Conservation (phyloP, 164 flowering plant species). For the Tetracentron sinense region DNA sequence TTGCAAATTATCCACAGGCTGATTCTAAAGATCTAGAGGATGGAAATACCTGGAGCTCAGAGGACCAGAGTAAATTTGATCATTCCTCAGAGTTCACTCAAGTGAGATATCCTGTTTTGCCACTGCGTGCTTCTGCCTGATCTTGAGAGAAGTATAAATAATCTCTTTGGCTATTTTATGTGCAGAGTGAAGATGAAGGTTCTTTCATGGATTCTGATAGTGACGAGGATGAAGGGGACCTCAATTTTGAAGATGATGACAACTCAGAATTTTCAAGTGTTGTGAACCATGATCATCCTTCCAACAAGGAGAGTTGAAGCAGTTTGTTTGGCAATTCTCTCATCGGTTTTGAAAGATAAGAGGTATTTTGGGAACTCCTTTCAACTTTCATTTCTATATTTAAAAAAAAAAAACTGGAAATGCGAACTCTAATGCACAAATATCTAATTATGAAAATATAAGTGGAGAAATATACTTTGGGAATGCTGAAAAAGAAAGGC, state of each 20-base stretch:
- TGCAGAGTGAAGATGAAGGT: constrained; percentile 58
- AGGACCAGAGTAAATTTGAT: constrained; percentile 25
- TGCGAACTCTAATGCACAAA: too few relatives aligned
- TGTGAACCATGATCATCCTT: constrained; percentile 14
- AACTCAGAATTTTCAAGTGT: constrained; percentile 12
- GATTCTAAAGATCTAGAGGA: constrained; percentile 28
- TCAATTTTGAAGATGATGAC: constrained; percentile 24
- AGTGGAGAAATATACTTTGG: too few relatives aligned
- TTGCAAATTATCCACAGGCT: constrained; percentile 35
- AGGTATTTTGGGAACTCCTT: too few relatives aligned
- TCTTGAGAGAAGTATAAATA: not conserved
- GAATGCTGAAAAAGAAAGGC: too few relatives aligned
- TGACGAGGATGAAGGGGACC: constrained; percentile 26
- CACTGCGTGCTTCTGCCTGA: not conserved
- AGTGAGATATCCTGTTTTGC: constrained; percentile 26
- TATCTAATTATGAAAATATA: too few relatives aligned
- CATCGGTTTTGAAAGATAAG: too few relatives aligned
- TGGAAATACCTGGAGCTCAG: constrained; percentile 20
- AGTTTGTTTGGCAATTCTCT: not conserved
- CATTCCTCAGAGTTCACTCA: constrained; percentile 26
- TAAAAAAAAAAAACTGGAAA: too few relatives aligned
- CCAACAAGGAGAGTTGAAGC: constrained; percentile 9
- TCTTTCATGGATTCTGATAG: constrained; percentile 28
- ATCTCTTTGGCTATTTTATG: not conserved
- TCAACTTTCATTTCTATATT: too few relatives aligned